Conservation (phyloP, 305 asterid genomes). For the Plantago rigida region DNA sequence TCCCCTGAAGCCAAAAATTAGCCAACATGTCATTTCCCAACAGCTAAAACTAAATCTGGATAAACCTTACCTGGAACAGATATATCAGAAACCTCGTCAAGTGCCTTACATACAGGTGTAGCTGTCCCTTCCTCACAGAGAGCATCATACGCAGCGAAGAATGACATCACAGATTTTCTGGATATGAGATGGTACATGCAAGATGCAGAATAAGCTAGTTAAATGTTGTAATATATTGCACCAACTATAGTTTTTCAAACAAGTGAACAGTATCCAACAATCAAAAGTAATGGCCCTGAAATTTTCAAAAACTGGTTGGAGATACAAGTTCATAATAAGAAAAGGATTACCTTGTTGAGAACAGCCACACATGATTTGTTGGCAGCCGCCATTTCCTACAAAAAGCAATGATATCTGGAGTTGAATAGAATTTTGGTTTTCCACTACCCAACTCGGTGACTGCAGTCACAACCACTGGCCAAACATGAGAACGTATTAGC, state of each 20-base stretch:
- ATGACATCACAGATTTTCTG: conserved; percentile 89
- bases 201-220: conserved; percentile 20
- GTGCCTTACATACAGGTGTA: conserved; percentile 74
- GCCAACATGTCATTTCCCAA: conserved; percentile 16
- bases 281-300: neutral
- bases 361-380: conserved; percentile 88
- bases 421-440: conserved; percentile 85
- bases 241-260: conserved; percentile 18
- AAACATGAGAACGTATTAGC: conserved; percentile 28
- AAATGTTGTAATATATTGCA: conserved; percentile 12
- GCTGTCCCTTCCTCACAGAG: conserved; percentile 99
- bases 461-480: conserved; percentile 86
- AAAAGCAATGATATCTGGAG: conserved; percentile 76
- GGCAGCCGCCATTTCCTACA: conserved; percentile 91
- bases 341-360: conserved; percentile 69
- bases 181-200: conserved; percentile 24
- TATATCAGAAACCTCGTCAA: conserved; percentile 85
- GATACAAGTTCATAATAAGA: conserved; percentile 8
- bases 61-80: conserved; percentile 66
- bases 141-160: conserved; percentile 88
- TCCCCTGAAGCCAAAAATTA: neutral
- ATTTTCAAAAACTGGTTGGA: neutral
- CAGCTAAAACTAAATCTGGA: conserved; percentile 18
- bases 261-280: neutral
- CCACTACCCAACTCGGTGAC: conserved; percentile 84